These are phyloP conservation scores for Phalaenopsis aphrodite DNA, from an alignment of 106 monocot genomes.

Conservation along the genomic window DNA sequence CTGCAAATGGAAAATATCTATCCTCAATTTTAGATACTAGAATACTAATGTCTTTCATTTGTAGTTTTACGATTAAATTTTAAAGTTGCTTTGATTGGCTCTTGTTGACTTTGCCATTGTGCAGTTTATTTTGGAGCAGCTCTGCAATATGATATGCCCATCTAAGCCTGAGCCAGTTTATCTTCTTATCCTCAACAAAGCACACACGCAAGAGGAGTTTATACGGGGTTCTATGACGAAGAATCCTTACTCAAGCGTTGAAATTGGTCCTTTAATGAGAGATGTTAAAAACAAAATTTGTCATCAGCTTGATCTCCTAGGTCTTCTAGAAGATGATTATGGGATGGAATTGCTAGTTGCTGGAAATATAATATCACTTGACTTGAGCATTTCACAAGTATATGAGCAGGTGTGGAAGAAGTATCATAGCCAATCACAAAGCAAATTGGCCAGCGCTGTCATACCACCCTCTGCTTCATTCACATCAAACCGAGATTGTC, in stretches of 20 bases:
- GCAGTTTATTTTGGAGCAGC: constrained; percentile 98
- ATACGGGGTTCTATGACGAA: constrained; percentile 99
- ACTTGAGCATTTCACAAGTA: constrained; percentile 91
- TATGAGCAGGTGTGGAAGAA: constrained; percentile 99
- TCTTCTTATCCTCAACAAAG: constrained; percentile 83
- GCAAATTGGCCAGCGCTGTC: constrained; percentile 36
- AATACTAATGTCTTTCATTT: neutral
- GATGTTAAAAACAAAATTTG: constrained; percentile 99
- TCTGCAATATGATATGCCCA: constrained; percentile 95
- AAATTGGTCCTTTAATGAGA: constrained; percentile 92
- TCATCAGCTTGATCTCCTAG: constrained; percentile 86
- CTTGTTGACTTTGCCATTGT: constrained; percentile 4
- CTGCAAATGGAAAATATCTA: neutral
- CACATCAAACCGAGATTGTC: constrained; percentile 53
- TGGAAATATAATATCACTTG: constrained; percentile 96
- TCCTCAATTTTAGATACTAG: neutral
- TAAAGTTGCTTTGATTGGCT: neutral
- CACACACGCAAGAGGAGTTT: constrained; percentile 97
- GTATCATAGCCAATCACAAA: constrained; percentile 61
- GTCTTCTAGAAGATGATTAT: constrained; percentile 91
- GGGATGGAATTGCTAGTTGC: constrained; percentile 95
- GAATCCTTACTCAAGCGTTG: constrained; percentile 90
- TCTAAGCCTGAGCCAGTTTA: constrained; percentile 88
- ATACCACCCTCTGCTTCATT: constrained; percentile 42
- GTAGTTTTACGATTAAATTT: neutral